Evolutionary conservation across 2,329 filamentous ascomycete genomes (phyloP).

Genomic region (Colletotrichum chlorophyti): DNA sequence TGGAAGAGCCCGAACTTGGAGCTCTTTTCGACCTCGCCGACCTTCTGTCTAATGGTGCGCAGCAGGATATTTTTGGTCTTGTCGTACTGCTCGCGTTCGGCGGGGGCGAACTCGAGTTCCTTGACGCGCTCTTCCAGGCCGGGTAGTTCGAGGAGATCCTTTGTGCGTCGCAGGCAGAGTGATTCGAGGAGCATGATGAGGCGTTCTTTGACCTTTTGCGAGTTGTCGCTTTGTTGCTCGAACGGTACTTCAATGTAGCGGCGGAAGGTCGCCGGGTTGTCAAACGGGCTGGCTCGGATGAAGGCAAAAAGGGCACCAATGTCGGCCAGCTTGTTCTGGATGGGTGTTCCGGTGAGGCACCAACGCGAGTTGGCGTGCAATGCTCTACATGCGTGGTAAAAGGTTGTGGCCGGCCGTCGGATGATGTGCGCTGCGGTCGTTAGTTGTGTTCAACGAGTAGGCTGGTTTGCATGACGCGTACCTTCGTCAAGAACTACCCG

Average conservation of each 20-base stretch:
- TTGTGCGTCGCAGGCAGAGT: slow-evolving; percentile 49
- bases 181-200: slow-evolving; percentile 43
- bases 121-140: slow-evolving; percentile 31
- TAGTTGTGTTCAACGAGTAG: not conserved
- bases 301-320: slow-evolving; percentile 59
- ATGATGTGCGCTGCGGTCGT: slow-evolving; percentile 51
- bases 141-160: slow-evolving; percentile 47
- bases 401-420: slow-evolving; percentile 50
- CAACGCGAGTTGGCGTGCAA: slow-evolving; percentile 54
- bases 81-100: slow-evolving; percentile 41
- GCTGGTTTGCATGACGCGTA: slow-evolving; percentile 33
- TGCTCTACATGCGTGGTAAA: slow-evolving; percentile 48
- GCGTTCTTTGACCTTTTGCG: slow-evolving; percentile 34
- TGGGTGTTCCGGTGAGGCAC: slow-evolving; percentile 60
- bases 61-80: slow-evolving; percentile 44
- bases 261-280: slow-evolving; percentile 47
- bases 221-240: slow-evolving; percentile 31
- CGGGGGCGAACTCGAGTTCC: slow-evolving; percentile 39
- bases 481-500: slow-evolving; percentile 53
- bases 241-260: slow-evolving; percentile 51
- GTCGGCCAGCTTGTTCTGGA: slow-evolving; percentile 60
- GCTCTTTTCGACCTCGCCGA: slow-evolving; percentile 40
- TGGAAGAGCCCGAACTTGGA: slow-evolving; percentile 53
- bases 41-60: slow-evolving; percentile 45
- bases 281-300: slow-evolving; percentile 49